phyloP scores from a whole-genome alignment of 805 yeast genomes.

The Sungouiozyma ichnusensis region DNA sequence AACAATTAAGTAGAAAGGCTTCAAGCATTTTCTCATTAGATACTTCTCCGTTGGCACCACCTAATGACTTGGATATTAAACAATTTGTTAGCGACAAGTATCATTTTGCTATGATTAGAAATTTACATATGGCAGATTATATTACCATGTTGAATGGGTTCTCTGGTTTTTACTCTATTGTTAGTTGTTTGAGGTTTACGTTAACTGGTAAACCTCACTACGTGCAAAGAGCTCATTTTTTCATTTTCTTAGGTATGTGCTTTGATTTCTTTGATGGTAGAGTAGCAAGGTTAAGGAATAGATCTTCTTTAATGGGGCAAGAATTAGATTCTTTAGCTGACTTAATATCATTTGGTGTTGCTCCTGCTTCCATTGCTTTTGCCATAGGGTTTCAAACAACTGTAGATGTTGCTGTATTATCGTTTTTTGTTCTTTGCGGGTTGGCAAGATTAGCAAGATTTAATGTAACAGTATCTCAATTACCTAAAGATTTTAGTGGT shows the following conservation, averaged over 20 bases:
- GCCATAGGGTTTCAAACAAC: slow-evolving; percentile 83
- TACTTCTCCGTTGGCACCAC: slow-evolving; percentile 53
- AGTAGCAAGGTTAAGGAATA: slow-evolving; percentile 89
- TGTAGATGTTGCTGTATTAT: slow-evolving; percentile 61
- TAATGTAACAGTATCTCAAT: slow-evolving; percentile 84
- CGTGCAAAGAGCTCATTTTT: slow-evolving; percentile 79
- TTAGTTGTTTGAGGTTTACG: slow-evolving; percentile 75
- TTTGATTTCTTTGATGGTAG: slow-evolving; percentile 96
- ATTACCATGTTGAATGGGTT: slow-evolving; percentile 91
- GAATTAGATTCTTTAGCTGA: slow-evolving; percentile 96
- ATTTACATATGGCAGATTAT: slow-evolving; percentile 90
- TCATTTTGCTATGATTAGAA: slow-evolving; percentile 78
- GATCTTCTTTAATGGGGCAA: slow-evolving; percentile 90
- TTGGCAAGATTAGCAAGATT: slow-evolving; percentile 89
- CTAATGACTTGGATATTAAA: slow-evolving; percentile 64
- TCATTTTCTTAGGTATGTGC: slow-evolving; percentile 82
- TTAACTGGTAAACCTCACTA: slow-evolving; percentile 58
- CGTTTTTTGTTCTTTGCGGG: slow-evolving; percentile 87
- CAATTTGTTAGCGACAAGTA: slow-evolving; percentile 74
- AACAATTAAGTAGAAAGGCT: slow-evolving; percentile 33
- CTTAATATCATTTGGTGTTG: slow-evolving; percentile 86
- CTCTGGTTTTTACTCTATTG: slow-evolving; percentile 83
- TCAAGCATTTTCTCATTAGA: slow-evolving; percentile 47
- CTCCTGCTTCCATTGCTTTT: slow-evolving; percentile 90
- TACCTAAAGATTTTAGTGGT: slow-evolving; percentile 83